These are phyloP conservation scores for Penicillium coffeae DNA, from an alignment of 495 filamentous ascomycete genomes.

Conservation along the genomic window DNA sequence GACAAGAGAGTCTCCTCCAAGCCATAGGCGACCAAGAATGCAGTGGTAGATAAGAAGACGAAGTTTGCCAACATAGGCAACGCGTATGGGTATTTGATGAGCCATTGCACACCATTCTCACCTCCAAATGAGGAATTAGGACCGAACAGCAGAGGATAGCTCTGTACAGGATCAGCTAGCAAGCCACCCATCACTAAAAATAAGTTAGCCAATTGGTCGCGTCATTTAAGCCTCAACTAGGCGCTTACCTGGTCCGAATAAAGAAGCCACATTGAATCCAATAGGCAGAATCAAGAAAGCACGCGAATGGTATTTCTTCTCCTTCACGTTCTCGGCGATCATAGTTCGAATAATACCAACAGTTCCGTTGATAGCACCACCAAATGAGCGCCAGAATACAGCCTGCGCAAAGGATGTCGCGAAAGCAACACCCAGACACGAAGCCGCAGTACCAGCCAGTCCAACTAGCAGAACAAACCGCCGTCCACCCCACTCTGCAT, in stretches of 20 bases:
- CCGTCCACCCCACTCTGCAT: slow-evolving; percentile 64
- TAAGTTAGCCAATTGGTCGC: too few relatives aligned
- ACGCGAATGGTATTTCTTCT: slow-evolving; percentile 64
- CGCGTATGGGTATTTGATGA: slow-evolving; percentile 67
- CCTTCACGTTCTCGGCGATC: slow-evolving; percentile 74
- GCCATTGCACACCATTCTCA: slow-evolving; percentile 56
- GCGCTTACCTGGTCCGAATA: slow-evolving; percentile 62
- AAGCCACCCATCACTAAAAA: slow-evolving; percentile 60
- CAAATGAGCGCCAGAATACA: slow-evolving; percentile 67
- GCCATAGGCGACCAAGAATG: slow-evolving; percentile 55
- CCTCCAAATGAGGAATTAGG: slow-evolving; percentile 49
- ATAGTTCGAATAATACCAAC: slow-evolving; percentile 78
- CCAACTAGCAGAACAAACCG: slow-evolving; percentile 77
- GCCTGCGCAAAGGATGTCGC: slow-evolving; percentile 67
- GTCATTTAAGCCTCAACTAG: not conserved
- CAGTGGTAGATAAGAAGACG: slow-evolving; percentile 55
- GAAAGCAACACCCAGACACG: slow-evolving; percentile 78
- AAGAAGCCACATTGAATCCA: slow-evolving; percentile 74
- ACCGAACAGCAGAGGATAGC: slow-evolving; percentile 65
- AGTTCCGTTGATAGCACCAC: slow-evolving; percentile 77
- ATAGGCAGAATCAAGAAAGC: slow-evolving; percentile 69
- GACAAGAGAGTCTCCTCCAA: slow-evolving; percentile 59
- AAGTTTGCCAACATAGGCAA: slow-evolving; percentile 73
- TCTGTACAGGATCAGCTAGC: slow-evolving; percentile 68
- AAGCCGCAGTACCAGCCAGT: slow-evolving; percentile 64